phyloP scores from a whole-genome alignment of 1,284 basidiomycete species.

The Apiotrichum gracile region DNA sequence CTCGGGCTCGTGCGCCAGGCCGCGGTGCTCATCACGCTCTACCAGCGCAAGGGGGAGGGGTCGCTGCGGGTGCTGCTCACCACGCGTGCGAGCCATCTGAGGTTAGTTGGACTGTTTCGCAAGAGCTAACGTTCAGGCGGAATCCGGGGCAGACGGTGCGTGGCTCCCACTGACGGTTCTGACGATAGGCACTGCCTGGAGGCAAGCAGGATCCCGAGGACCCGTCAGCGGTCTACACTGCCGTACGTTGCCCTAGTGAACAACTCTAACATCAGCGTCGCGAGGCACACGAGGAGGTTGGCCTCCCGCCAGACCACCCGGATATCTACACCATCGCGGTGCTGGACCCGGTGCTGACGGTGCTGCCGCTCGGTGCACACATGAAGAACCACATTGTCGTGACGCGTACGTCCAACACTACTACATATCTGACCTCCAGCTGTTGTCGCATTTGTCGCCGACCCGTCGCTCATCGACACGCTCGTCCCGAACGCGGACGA shows the following conservation, averaged over 20 bases:
- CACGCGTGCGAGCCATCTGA: conserved; percentile 68
- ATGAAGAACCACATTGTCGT: conserved; percentile 46
- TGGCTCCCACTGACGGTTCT: not conserved
- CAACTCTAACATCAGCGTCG: conserved; percentile 53
- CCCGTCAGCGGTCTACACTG: conserved; percentile 59
- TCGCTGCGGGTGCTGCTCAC: conserved; percentile 69
- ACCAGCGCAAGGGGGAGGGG: conserved; percentile 56
- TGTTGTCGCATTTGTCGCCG: conserved; percentile 63
- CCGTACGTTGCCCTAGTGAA: conserved; percentile 53
- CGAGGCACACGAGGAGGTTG: conserved; percentile 77
- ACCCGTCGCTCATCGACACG: conserved; percentile 52
- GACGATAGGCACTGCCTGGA: conserved; percentile 62
- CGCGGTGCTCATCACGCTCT: conserved; percentile 71
- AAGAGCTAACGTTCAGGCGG: conserved; percentile 2
- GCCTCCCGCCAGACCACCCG: conserved; percentile 56
- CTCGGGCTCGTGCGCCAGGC: conserved; percentile 49
- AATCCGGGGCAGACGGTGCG: conserved; percentile 15
- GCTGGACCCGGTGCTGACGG: conserved; percentile 68
- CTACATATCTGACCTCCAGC: conserved; percentile 58
- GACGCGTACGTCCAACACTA: conserved; percentile 28
- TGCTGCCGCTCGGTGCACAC: conserved; percentile 54
- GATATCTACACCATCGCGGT: conserved; percentile 60
- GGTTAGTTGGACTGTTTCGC: conserved; percentile 37
- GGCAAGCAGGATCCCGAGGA: conserved; percentile 71
- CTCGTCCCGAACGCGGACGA: conserved; percentile 60